Evolutionary conservation across 2,329 filamentous ascomycete genomes (phyloP).

Genomic region (Elsinoe perseae): DNA sequence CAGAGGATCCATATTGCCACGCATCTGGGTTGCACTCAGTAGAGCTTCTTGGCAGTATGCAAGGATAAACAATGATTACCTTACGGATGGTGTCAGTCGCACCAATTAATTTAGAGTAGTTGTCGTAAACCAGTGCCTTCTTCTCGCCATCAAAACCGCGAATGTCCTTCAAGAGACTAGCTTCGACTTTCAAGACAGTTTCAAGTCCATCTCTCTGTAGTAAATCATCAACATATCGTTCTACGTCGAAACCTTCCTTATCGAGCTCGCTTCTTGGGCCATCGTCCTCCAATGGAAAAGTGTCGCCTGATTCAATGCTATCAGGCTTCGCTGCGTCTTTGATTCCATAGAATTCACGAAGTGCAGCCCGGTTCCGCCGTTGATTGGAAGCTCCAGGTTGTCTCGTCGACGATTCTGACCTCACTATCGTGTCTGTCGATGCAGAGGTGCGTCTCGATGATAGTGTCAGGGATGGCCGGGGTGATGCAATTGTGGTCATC

Average conservation of each 20-base stretch:
- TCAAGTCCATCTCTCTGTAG: constrained; percentile 57
- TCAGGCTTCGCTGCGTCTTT: constrained; percentile 42
- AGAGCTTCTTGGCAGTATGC: neutral
- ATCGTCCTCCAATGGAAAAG: constrained; percentile 1
- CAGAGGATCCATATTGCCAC: constrained; percentile 70
- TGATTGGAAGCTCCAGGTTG: constrained; percentile 38
- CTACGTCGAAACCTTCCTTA: constrained; percentile 56
- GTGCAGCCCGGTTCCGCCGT: constrained; percentile 69
- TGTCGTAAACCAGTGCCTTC: constrained; percentile 96
- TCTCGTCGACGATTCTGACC: constrained; percentile 35
- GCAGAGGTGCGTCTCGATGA: constrained; percentile 68
- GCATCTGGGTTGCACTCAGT: constrained; percentile 49
- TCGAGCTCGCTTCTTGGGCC: neutral
- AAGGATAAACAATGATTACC: neutral
- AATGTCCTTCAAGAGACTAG: constrained; percentile 66
- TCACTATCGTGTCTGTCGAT: constrained; percentile 49
- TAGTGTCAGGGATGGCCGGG: constrained; percentile 50
- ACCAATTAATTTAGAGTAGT: constrained; percentile 94
- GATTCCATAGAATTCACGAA: constrained; percentile 93
- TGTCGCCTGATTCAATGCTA: constrained; percentile 18
- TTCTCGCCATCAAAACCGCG: constrained; percentile 87
- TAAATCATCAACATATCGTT: constrained; percentile 57
- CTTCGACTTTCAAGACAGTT: constrained; percentile 63
- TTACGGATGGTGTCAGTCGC: constrained; percentile 92
- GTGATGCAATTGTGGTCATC: constrained; percentile 56